Base-by-base conservation (phyloP, 108 stramenopile species). In the Epithemia pelagica region DNA sequence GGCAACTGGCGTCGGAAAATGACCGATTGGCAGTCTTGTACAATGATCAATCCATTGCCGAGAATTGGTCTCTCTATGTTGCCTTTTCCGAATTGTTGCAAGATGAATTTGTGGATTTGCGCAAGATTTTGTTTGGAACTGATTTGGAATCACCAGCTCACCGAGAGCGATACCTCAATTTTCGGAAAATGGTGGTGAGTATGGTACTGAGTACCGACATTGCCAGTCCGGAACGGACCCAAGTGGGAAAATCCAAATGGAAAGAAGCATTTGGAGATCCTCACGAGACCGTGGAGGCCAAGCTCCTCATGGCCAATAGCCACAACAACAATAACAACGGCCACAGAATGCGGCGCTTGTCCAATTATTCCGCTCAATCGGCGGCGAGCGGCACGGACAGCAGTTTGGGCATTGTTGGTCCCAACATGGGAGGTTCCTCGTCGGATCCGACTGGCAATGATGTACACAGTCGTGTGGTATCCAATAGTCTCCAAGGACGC, bases 191-290 rank as follows among this genome's bases (percentile, higher is more conserved):
- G 19, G 75, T 79, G 2, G 70, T 91, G 67, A 85, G 86, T 68
- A 28, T 81, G 58, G 75, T 81, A 1, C 54, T 81, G 63, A 73
- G 55, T 28, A 81, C 80, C 2, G 80, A 81, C 32, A 73, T 81
- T 58, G 80, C 80, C 2, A 67, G 66, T n/a, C 80, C 80, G 3
- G 90, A 91, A 58, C 80, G 86, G 2, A 72, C 82, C 19, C 86
- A 87, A 67, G 65, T 87, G 33, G 80, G 71, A 26, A 89, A 87
- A 62, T 75, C 78, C 30, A 86, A 84, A 62, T 86, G 85, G 84
- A 89, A 82, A 64, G 84, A 82, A 57, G 91, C 91, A n/a, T 92
- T 92, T 83, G 85, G 87, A 10, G 86, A 87, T 64, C 76, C 82
- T 31, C 72, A 71, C 62, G 79, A 80, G 69, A 80, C 79, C 10